A percentile compares a stretch with the other conserved stretches of the same genome.
Evolutionary conservation across 2,329 filamentous ascomycete species (phyloP).

Genomic region (Aspergillus tamarii): DNA sequence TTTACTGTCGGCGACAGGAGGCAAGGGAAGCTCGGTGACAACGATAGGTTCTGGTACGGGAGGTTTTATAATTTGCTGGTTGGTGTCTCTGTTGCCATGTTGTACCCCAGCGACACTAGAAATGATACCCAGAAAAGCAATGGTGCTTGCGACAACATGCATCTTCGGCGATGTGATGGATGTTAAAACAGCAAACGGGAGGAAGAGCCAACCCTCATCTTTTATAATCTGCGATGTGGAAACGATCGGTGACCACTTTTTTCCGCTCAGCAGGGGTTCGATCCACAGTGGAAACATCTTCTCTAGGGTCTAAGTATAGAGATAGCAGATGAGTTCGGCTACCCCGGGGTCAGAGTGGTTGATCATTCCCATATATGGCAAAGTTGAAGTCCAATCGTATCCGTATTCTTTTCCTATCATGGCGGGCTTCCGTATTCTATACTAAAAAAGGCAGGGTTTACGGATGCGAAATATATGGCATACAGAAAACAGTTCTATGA

Average conservation of each 20-base stretch:
- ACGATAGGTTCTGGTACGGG: slow-evolving; percentile 37
- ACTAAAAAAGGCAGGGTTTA: not conserved
- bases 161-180: not conserved
- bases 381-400: not conserved
- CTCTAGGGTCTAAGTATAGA: not conserved
- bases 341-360: not conserved
- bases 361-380: not conserved
- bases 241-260: not conserved
- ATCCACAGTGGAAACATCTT: not conserved
- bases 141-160: not conserved
- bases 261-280: not conserved
- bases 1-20: slow-evolving; percentile 35
- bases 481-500: not conserved
- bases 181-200: not conserved
- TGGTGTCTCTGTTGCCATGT: not conserved
- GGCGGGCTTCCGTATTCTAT: not conserved
- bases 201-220: not conserved
- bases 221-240: not conserved
- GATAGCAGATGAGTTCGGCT: not conserved
- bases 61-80: not conserved
- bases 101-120: not conserved
- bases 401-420: not conserved
- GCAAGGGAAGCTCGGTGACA: slow-evolving; percentile 42
- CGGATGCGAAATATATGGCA: not conserved
- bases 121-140: not conserved